These are phyloP conservation scores for Chalciporus pseudorubinellus DNA, from an alignment of 768 basidiomycete genomes.

Conservation along the genomic window DNA sequence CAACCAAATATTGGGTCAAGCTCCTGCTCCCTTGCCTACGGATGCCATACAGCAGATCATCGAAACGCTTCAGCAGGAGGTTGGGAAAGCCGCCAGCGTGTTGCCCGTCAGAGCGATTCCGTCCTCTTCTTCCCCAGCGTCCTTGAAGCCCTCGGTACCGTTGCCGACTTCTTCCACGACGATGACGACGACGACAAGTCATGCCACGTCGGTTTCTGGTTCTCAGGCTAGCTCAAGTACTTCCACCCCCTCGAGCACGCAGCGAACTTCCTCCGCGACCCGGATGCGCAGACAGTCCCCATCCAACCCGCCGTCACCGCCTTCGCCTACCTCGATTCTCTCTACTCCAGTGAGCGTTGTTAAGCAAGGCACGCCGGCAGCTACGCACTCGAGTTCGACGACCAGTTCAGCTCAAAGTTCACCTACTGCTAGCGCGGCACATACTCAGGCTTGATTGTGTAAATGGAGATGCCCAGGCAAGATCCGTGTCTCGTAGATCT, in stretches of 20 bases:
- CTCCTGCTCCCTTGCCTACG: not conserved
- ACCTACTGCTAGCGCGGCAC: not conserved
- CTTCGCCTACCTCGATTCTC: not conserved
- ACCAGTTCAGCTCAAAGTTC: not conserved
- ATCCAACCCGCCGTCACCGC: not conserved
- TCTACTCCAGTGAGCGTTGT: not conserved
- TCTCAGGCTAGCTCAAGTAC: not conserved
- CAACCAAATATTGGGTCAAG: not conserved
- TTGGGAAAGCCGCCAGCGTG: too few species aligned
- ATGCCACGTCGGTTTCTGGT: not conserved
- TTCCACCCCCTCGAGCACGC: too few species aligned
- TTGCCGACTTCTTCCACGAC: not conserved
- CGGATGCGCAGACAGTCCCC: slow-evolving; percentile 16
- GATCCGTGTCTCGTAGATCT: slow-evolving; percentile 13
- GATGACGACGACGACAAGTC: slow-evolving; percentile 2
- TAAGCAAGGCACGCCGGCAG: not conserved
- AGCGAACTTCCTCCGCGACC: not conserved
- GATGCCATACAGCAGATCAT: not conserved
- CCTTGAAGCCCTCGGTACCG: not conserved
- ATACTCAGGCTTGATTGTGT: slow-evolving; percentile 1
- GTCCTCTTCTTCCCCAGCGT: not conserved
- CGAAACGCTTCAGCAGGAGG: not conserved
- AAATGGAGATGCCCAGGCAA: not conserved
- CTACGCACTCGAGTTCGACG: not conserved
- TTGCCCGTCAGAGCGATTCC: not conserved